Evolutionary conservation across 2,329 filamentous ascomycete genomes (phyloP), one percentile per base, ranked within the genome.

Genomic region (Ophiosphaerella korrae): DNA sequence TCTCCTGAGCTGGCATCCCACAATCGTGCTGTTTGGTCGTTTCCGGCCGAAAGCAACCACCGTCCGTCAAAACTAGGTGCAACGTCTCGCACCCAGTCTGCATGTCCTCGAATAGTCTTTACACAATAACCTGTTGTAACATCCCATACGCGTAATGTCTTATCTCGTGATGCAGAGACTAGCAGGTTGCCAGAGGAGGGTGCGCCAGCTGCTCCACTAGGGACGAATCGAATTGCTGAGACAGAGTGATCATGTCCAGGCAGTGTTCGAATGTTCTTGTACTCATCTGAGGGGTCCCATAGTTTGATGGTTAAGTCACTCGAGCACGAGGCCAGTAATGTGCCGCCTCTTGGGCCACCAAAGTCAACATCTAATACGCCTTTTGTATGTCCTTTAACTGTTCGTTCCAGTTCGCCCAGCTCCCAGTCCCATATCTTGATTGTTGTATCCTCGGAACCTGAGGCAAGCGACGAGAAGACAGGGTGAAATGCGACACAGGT

Each of bases 341-440:
- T 90, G 29, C 86, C 88, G 36, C 90, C 89, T 67, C 88, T 82
- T 1, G 91, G 91, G 0, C 92, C 92, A 33, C 93, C 92, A 75
- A 89, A 97, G 67, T 97, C 92, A 32, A 96, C 85, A 69, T 96
- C 92, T 24, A 94, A 77, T 1, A 97, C 91, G 3, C 90, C 85
- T 68, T 89, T 92, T 5, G 92, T 97, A 68, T 97, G 93, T 1
- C 91, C 92, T 71, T 97, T 97, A 50, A 97, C 83, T 0, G 92
- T 97, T 55, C 88, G 81, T 72, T 97, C 92, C 3, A 96, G 80
- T 74, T 97, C 92, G 41, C 93, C 93, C 21, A 95, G 77, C 67
- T 97, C 92, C 89, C 92, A 97, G 68, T 97, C 92, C 92, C 92
- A 97, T 48, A 97, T 92, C 68, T 97, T 97, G 73, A 97, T 96